These are phyloP conservation scores for Hygrocybe coccinea DNA, from an alignment of 768 basidiomycete species.

Conservation along the genomic window DNA sequence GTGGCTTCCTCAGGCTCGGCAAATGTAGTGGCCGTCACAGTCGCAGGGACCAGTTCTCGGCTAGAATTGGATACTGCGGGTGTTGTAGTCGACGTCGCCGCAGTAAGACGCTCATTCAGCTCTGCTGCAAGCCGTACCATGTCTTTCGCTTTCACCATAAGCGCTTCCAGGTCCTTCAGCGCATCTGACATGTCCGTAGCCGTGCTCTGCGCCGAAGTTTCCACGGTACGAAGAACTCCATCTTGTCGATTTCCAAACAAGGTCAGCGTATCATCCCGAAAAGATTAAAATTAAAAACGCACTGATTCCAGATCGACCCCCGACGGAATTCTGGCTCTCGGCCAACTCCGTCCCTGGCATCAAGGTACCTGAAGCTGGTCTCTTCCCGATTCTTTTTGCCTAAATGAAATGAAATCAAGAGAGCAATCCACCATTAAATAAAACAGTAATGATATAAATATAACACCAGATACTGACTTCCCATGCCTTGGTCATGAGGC, in stretches of 20 bases:
- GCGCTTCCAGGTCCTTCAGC: slow-evolving; percentile 79
- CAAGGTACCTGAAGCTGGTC: not conserved
- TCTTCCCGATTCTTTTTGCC: slow-evolving; percentile 16
- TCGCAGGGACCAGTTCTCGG: slow-evolving; percentile 23
- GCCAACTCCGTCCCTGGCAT: slow-evolving; percentile 3
- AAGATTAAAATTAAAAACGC: slow-evolving; percentile 16
- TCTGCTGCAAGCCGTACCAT: slow-evolving; percentile 90
- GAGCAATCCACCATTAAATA: not conserved
- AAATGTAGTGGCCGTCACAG: slow-evolving; percentile 31
- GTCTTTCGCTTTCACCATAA: slow-evolving; percentile 88
- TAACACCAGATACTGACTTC: slow-evolving; percentile 38
- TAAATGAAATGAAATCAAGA: slow-evolving; percentile 5
- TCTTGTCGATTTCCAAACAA: slow-evolving; percentile 38
- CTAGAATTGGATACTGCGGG: slow-evolving; percentile 20
- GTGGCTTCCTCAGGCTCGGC: slow-evolving; percentile 77
- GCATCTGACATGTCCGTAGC: slow-evolving; percentile 69
- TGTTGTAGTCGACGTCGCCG: slow-evolving; percentile 23
- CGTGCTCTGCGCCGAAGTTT: slow-evolving; percentile 57
- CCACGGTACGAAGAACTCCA: slow-evolving; percentile 76
- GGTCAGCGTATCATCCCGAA: slow-evolving; percentile 5
- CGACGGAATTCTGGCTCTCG: slow-evolving; percentile 10
- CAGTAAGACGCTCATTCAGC: slow-evolving; percentile 75
- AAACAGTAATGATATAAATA: slow-evolving; percentile 2
- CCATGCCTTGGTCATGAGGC: slow-evolving; percentile 72
- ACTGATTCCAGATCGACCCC: slow-evolving; percentile 48